phyloP scores from a whole-genome alignment of 805 yeast genomes.

The Komagataella ulmi region DNA sequence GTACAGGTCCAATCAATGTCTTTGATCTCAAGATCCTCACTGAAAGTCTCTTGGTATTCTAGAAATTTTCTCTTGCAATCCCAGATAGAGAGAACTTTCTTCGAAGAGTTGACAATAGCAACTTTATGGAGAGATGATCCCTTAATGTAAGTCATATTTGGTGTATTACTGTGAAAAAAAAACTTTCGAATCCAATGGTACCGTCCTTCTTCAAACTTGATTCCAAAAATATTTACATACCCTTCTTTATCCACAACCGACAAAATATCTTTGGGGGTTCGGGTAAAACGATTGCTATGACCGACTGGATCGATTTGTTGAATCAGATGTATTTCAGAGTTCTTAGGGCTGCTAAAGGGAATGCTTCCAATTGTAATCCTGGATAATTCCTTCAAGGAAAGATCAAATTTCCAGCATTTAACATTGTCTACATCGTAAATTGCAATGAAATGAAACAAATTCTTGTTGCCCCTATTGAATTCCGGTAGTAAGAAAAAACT shows the following conservation, averaged over 20 bases:
- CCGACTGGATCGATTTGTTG: slow-evolving; percentile 61
- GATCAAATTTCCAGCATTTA: slow-evolving; percentile 27
- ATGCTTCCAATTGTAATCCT: slow-evolving; percentile 7
- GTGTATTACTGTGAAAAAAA: slow-evolving; percentile 41
- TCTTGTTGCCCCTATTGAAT: neutral
- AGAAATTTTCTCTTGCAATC: slow-evolving; percentile 54
- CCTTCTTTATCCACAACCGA: slow-evolving; percentile 47
- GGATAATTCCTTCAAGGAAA: slow-evolving; percentile 6
- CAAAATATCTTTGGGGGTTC: slow-evolving; percentile 27
- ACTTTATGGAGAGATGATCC: slow-evolving; percentile 70
- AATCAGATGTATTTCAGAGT: slow-evolving; percentile 22
- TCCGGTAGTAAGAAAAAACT: slow-evolving; percentile 25
- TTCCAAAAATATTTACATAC: slow-evolving; percentile 31
- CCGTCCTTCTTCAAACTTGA: slow-evolving; percentile 13
- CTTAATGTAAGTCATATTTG: slow-evolving; percentile 37
- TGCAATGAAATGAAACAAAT: slow-evolving; percentile 32
- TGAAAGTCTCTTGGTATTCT: slow-evolving; percentile 41
- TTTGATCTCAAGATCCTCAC: slow-evolving; percentile 23
- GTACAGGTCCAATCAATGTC: slow-evolving; percentile 88
- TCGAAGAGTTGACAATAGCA: slow-evolving; percentile 52
- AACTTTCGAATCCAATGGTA: slow-evolving; percentile 42
- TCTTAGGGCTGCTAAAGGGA: neutral
- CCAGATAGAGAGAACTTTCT: slow-evolving; percentile 58
- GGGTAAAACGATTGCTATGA: slow-evolving; percentile 10
- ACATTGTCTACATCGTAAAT: slow-evolving; percentile 26